Base-by-base conservation (phyloP, 116 monocot species). In the Posidonia oceanica region DNA sequence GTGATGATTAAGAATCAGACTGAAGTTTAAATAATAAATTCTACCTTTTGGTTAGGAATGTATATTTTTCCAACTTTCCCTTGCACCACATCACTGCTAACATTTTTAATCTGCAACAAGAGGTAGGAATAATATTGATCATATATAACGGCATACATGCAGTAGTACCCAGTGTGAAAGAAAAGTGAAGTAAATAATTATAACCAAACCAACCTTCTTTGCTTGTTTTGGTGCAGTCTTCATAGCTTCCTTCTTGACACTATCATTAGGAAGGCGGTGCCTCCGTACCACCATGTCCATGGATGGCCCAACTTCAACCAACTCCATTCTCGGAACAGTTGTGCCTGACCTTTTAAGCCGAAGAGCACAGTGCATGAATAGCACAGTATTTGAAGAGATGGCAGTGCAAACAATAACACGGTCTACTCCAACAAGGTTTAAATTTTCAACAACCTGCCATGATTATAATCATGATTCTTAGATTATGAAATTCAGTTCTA, bases 41-140 rank as follows among this genome's bases (percentile, higher is more conserved):
- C 5, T 76, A 94, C 93, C 97, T 97, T 80, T 65, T 98, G 98
- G 40, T 98, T 87, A 51, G 98, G 93, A 39, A 98, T 88, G 76
- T 98, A 98, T 55, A 98, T 84, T 78, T 84, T 98, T 70, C 97
- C 98, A 36, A 93, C 36, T 76, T 78, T 98, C 18, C 93, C 93
- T 53, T 98, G 73, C 36, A 93, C 62, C 5, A 64, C 72, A 80
- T 98, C 88, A 14, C 84, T 80, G 36, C 53, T 72, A 3, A 98
- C 90, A 76, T 93, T 98, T 75, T 98, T 98, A 18, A 85, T 66
- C 98, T 98, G 82, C 64, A 75, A 54, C 15, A 6, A 51, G 17
- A 22, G n/a, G 18, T 61, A 39, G 21, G 51, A 48, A 67, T 29
- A 29, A 60, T n/a, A 22, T 48, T 48, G 3, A 42, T 42, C 42